Evolutionary conservation across 495 filamentous ascomycete species (phyloP).

Genomic region (Apodospora peruviana): DNA sequence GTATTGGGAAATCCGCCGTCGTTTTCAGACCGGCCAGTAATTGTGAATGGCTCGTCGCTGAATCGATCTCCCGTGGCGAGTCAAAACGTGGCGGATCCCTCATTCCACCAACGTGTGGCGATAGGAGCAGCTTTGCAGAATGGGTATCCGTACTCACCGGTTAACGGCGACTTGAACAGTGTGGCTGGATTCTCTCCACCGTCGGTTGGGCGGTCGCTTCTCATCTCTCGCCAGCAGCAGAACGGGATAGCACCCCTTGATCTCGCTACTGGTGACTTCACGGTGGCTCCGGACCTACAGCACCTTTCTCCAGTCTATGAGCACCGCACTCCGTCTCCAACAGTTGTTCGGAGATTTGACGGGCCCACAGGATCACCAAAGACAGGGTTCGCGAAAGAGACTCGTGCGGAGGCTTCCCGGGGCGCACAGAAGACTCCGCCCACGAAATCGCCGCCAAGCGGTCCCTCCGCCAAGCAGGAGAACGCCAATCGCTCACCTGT

Average conservation of each 20-base stretch:
- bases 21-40: slow-evolving; percentile 35
- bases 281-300: slow-evolving; percentile 29
- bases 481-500: slow-evolving; percentile 15
- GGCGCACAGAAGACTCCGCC: slow-evolving; percentile 13
- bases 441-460: slow-evolving; percentile 12
- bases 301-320: slow-evolving; percentile 54
- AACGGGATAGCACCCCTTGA: slow-evolving; percentile 42
- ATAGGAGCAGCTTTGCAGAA: slow-evolving; percentile 15
- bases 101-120: slow-evolving; percentile 26
- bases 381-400: slow-evolving; percentile 5
- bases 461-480: slow-evolving; percentile 17
- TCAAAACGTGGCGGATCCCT: slow-evolving; percentile 14
- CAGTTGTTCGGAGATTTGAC: slow-evolving; percentile 33
- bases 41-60: slow-evolving; percentile 44
- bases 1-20: slow-evolving; percentile 23
- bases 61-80: slow-evolving; percentile 16
- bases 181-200: slow-evolving; percentile 15
- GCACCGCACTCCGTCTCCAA: slow-evolving; percentile 46
- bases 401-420: slow-evolving; percentile 10
- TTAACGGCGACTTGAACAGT: slow-evolving; percentile 13
- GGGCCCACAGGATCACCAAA: slow-evolving; percentile 8
- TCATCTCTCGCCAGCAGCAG: slow-evolving; percentile 29
- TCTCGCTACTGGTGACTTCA: slow-evolving; percentile 33
- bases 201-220: slow-evolving; percentile 20
- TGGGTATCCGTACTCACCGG: slow-evolving; percentile 13